These are phyloP conservation scores for Globisporangium cylindrosporum DNA, from an alignment of 352 stramenopile species.

Conservation along the genomic window DNA sequence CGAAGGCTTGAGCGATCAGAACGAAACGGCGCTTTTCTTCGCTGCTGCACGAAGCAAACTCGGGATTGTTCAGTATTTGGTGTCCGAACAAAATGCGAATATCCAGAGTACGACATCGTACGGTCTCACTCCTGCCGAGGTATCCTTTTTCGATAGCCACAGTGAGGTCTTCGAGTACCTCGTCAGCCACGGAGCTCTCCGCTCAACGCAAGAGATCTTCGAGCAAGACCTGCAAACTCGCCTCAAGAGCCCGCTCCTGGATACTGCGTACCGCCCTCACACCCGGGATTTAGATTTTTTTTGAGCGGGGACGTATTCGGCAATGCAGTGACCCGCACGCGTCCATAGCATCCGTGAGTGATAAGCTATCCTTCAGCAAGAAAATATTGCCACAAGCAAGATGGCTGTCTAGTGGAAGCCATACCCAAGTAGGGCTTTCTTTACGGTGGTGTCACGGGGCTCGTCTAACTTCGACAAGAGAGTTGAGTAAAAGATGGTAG, in stretches of 20 bases:
- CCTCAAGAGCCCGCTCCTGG: no score
- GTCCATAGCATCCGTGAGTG: neutral
- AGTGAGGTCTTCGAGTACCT: neutral
- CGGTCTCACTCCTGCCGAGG: neutral
- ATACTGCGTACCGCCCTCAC: no score
- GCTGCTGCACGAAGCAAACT: neutral
- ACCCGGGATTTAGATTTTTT: neutral
- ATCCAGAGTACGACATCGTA: neutral
- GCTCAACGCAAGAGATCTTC: neutral
- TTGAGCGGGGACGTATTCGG: neutral
- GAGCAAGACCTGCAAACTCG: neutral
- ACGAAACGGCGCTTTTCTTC: constrained; percentile 7
- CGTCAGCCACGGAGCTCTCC: neutral
- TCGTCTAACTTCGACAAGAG: no score
- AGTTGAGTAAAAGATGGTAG: no score
- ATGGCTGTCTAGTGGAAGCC: neutral
- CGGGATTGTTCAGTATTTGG: neutral
- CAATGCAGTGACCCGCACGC: neutral
- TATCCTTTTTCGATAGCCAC: neutral
- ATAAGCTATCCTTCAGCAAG: neutral
- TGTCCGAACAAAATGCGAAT: neutral
- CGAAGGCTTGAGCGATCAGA: constrained; percentile 1
- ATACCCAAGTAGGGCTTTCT: neutral
- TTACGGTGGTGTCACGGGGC: neutral
- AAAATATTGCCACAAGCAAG: neutral